Evolutionary conservation across 768 basidiomycete species (phyloP).

Genomic region (Phylloporus sp.): DNA sequence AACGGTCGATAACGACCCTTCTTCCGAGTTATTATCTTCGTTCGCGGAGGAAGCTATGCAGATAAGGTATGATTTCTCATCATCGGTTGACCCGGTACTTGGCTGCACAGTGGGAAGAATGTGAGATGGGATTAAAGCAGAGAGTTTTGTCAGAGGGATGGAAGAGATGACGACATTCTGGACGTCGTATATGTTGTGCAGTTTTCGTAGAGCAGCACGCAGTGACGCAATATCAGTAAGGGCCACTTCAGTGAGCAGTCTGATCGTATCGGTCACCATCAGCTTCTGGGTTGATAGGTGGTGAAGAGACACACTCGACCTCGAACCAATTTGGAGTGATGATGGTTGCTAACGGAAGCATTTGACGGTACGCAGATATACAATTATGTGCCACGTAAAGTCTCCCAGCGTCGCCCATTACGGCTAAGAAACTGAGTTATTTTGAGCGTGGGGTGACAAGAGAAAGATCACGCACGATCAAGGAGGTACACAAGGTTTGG

Average conservation of each 20-base stretch:
- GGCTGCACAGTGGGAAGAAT: constrained; percentile 31
- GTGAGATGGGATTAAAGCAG: constrained; percentile 44
- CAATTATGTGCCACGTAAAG: constrained; percentile 88
- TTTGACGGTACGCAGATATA: constrained; percentile 77
- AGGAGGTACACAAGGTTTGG: constrained; percentile 78
- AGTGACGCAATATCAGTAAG: constrained; percentile 69
- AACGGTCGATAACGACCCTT: constrained; percentile 39
- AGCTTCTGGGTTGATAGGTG: neutral
- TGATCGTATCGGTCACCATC: constrained; percentile 29
- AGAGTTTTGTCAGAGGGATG: constrained; percentile 70
- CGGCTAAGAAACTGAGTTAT: constrained; percentile 49
- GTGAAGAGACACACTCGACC: constrained; percentile 63
- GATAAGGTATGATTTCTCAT: constrained; percentile 53
- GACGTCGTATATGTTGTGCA: constrained; percentile 75
- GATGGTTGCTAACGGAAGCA: constrained; percentile 81
- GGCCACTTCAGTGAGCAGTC: constrained; percentile 69
- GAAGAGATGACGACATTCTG: constrained; percentile 92
- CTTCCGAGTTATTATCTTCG: constrained; percentile 12
- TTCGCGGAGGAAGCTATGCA: constrained; percentile 71
- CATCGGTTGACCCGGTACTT: neutral
- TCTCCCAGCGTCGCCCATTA: constrained; percentile 87
- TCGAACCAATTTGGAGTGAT: constrained; percentile 99
- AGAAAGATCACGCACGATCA: constrained; percentile 66
- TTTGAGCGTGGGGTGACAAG: neutral
- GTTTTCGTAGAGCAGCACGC: constrained; percentile 58